Evolutionary conservation across 2,329 filamentous ascomycete genomes (phyloP).

Genomic region (Sarocladium brachiariae): DNA sequence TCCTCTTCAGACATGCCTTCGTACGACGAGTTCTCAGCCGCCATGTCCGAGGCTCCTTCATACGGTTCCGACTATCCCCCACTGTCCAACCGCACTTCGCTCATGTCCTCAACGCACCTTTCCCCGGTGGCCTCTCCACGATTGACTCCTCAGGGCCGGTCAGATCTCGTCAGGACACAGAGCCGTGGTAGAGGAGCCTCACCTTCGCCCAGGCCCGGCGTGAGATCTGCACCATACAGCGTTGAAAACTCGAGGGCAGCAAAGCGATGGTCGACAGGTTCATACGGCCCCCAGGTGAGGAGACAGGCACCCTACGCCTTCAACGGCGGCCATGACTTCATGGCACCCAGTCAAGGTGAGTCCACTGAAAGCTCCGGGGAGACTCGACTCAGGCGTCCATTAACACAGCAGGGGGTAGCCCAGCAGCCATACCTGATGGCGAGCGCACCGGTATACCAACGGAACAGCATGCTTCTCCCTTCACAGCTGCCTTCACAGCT

Average conservation of each 20-base stretch:
- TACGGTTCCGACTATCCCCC: conserved; percentile 62
- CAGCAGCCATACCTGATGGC: conserved; percentile 50
- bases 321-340: conserved; percentile 55
- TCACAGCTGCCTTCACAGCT: conserved; percentile 42
- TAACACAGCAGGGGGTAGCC: conserved; percentile 24
- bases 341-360: conserved; percentile 45
- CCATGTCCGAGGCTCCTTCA: conserved; percentile 59
- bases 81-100: conserved; percentile 59
- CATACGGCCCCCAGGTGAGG: conserved; percentile 53
- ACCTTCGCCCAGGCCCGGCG: conserved; percentile 60
- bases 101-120: conserved; percentile 63
- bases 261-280: conserved; percentile 75
- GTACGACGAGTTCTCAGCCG: conserved; percentile 64
- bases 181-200: conserved; percentile 62
- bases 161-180: conserved; percentile 54
- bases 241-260: conserved; percentile 58
- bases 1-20: conserved; percentile 65
- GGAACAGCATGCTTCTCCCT: conserved; percentile 52
- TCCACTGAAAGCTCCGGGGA: conserved; percentile 15
- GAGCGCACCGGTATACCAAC: conserved; percentile 42
- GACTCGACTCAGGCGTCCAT: conserved; percentile 39
- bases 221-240: conserved; percentile 64
- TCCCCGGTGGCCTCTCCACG: conserved; percentile 68
- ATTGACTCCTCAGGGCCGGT: conserved; percentile 53
- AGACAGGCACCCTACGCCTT: conserved; percentile 57